These are phyloP conservation scores for Sinapis alba DNA, from an alignment of 441 rosid genomes.

Conservation along the genomic window DNA sequence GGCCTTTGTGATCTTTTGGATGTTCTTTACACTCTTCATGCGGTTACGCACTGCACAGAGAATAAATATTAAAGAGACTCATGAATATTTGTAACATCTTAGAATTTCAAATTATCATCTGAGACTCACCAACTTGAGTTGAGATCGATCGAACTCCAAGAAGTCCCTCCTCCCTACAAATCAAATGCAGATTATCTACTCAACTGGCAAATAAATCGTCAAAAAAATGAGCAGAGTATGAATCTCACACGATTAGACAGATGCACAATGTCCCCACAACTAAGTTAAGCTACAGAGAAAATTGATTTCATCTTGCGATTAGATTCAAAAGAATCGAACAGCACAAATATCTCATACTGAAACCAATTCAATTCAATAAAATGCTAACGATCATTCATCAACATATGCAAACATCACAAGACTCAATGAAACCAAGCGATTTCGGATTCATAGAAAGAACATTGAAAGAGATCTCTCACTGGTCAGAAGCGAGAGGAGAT, in stretches of 20 bases:
- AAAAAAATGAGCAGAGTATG: background rate
- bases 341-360: background rate
- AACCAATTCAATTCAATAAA: background rate
- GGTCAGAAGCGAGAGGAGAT: slow-evolving; percentile 50
- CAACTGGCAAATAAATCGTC: background rate
- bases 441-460: background rate
- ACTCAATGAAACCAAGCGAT: slow-evolving; percentile 5
- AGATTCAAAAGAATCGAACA: background rate
- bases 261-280: background rate
- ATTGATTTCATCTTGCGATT: background rate
- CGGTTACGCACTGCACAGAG: slow-evolving; percentile 79
- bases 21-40: slow-evolving; percentile 98
- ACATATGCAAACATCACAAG: background rate
- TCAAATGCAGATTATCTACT: background rate
- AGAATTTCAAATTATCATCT: background rate
- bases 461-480: slow-evolving; percentile 49
- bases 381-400: slow-evolving; percentile 23
- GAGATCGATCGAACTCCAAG: slow-evolving; percentile 79
- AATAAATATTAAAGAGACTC: background rate
- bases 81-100: background rate
- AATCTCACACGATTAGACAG: background rate
- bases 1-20: slow-evolving; percentile 97
- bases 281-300: background rate
- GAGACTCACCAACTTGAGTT: slow-evolving; percentile 79
- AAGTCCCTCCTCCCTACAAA: slow-evolving; percentile 74